Evolutionary conservation across 306 rosid genomes (phyloP), one percentile per base, ranked within the genome.

Genomic region (peach (Prunus persica)): DNA sequence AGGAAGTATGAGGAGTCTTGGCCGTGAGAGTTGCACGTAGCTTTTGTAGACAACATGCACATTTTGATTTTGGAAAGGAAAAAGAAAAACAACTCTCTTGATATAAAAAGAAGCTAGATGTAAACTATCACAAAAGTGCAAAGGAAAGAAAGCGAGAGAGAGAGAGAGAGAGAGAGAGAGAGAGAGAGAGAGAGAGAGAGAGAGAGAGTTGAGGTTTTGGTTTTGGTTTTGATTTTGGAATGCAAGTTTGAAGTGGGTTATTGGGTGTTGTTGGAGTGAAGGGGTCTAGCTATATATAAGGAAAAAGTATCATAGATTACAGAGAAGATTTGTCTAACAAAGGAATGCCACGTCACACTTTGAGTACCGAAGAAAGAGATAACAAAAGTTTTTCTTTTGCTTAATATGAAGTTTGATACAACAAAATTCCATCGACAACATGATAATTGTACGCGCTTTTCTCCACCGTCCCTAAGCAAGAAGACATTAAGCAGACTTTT

Each of bases 1-100:
- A 93, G 77, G 82, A 96, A 96, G 93, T 93, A 96, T 13, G 96
- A 91, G 1, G 99, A 96, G 83, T 96, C 99, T 85, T 96, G 99
- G 76, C 99, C 98, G 67, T 96, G 99, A 69, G 91, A 71, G 73
- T 91, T 96, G 87, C 93, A 96, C 66, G 93, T 78, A 65, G 91
- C 98, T 77, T 91, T 96, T 55, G 69, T 88, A 8, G 99, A 91
- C 80, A 96, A 43, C 25, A 88, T 74, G 78, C 47, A 67, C 98
- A 89, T 96, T 75, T 79, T 86, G 72, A 14, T 60, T 6, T 72
- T 57, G 41, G 62, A 1, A n/a, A 24, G 25, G 1, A 27, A 28
- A 28, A 28, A n/a, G 1, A 7, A 7, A 1, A 6, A 38, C 8
- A 38, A 38, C 43, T 38, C 43, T 38, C 43, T 38, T 7, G 43